Evolutionary conservation across 352 stramenopile species (phyloP), one percentile per base, ranked within the genome.

Genomic region (Phytophthora citrophthora): DNA sequence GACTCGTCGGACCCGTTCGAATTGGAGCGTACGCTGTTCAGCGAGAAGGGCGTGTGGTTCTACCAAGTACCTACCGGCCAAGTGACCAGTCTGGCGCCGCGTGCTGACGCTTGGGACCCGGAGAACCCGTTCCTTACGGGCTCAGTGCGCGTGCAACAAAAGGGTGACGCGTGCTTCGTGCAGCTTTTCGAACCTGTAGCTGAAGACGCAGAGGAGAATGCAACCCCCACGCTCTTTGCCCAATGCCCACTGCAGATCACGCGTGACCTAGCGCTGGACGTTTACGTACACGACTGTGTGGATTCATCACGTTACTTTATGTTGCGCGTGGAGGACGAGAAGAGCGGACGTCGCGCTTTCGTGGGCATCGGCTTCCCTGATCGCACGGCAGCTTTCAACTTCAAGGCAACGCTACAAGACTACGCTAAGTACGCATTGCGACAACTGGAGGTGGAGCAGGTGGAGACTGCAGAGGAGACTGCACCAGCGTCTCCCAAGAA

Each of bases 241-340:
- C 83, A 93, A 59, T 94, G 88, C 32, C 86, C 88, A 6, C 63
- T 96, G 12, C 76, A 82, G 47, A 90, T 96, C 64, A 74, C 83
- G 12, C 68, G 52, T 11, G 83, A 91, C 23, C 67, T 88, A 24
- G 12, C 70, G 31, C 73, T 96, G 24, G 82, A 90, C 34, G 70
- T 88, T 40, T 94, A 91, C 62, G 79, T 96, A 15, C 88, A 94
- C 44, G 86, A 96, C 63, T 96, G 86, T 45, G 84, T 90, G 46
- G 88, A 96, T 63, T 94, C 88, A 50, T 96, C 88, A 48, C 84
- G 88, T 26, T 96, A 96, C 68, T 96, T 96, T 32, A 93, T 96
- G 81, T 29, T 96, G 15, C 88, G 88, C 52, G 79, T 94, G 50
- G 86, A 93, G 54, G 88, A 96, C 64, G 83, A 90, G 52, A 56